phyloP scores from a whole-genome alignment of 345 rosid species.

The Viola odorata region DNA sequence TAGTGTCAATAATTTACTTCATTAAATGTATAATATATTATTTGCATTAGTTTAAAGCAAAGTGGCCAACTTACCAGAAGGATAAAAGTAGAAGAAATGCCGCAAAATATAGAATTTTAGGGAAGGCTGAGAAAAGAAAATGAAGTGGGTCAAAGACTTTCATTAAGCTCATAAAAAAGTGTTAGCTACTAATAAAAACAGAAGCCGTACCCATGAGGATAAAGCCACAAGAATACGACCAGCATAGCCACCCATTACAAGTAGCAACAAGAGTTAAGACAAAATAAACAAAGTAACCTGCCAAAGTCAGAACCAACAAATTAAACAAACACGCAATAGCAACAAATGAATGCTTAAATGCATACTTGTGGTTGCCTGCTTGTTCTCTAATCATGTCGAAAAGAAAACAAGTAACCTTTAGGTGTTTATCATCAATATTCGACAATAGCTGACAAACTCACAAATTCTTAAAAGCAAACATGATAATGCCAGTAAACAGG shows the following conservation, averaged over 20 bases:
- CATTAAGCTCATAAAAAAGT: not conserved
- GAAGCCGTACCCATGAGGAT: slow-evolving; percentile 52
- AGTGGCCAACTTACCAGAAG: slow-evolving; percentile 44
- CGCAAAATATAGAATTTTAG: slow-evolving; percentile 47
- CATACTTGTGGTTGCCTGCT: not conserved
- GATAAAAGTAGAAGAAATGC: slow-evolving; percentile 65
- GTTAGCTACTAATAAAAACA: not conserved
- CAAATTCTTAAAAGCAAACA: not conserved
- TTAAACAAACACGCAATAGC: not conserved
- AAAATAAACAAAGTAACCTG: slow-evolving; percentile 57
- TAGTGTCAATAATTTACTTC: no score
- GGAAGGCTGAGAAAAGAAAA: slow-evolving; percentile 45
- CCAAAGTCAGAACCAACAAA: slow-evolving; percentile 1
- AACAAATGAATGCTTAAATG: not conserved
- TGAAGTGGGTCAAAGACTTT: slow-evolving; percentile 13
- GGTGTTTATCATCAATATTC: not conserved
- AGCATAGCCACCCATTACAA: slow-evolving; percentile 49
- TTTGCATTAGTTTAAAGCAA: not conserved
- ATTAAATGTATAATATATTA: not conserved
- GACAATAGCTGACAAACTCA: not conserved
- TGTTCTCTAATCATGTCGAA: not conserved
- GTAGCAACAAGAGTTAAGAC: slow-evolving; percentile 38
- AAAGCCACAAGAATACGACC: slow-evolving; percentile 58
- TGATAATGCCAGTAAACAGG: no score
- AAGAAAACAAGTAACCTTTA: not conserved